phyloP scores from a whole-genome alignment of 2,329 filamentous ascomycete genomes.

The Epichloe aotearoae region DNA sequence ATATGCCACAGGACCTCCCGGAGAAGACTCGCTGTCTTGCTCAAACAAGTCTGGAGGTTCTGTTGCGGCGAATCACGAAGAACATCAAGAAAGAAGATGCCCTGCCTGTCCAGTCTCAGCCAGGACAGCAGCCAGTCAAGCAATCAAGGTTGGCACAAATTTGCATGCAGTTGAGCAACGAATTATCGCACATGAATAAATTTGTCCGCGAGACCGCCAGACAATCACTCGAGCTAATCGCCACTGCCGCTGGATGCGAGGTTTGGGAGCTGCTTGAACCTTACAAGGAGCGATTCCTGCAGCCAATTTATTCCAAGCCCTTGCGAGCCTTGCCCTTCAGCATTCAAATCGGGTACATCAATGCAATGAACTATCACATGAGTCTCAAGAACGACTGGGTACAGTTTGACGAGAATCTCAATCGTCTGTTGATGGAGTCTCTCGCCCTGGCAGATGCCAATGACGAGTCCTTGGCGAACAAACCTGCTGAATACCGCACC shows the following conservation, averaged over 20 bases:
- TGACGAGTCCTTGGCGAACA: constrained; percentile 83
- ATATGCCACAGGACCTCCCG: constrained; percentile 88
- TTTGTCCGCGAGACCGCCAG: constrained; percentile 84
- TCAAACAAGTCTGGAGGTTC: constrained; percentile 67
- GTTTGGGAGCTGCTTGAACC: constrained; percentile 82
- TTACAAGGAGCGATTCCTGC: constrained; percentile 78
- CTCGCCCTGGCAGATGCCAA: constrained; percentile 87
- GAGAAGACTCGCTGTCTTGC: constrained; percentile 77
- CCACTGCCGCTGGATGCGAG: constrained; percentile 61
- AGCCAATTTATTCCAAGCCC: constrained; percentile 90
- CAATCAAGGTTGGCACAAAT: constrained; percentile 56
- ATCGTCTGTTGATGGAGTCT: constrained; percentile 83
- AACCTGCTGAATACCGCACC: constrained; percentile 88
- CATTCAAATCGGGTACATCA: constrained; percentile 95
- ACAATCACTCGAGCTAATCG: constrained; percentile 66
- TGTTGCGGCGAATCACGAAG: constrained; percentile 68
- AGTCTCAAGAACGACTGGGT: constrained; percentile 80
- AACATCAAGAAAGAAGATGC: constrained; percentile 65
- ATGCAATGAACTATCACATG: constrained; percentile 92
- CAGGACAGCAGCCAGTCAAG: constrained; percentile 32
- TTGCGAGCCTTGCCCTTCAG: constrained; percentile 83
- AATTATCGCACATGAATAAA: constrained; percentile 90
- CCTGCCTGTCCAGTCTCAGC: constrained; percentile 23
- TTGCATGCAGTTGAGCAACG: constrained; percentile 73
- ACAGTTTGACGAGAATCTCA: constrained; percentile 81